These are phyloP conservation scores for Alternaria sp. DNA, from an alignment of 2,329 filamentous ascomycete species.

Conservation along the genomic window DNA sequence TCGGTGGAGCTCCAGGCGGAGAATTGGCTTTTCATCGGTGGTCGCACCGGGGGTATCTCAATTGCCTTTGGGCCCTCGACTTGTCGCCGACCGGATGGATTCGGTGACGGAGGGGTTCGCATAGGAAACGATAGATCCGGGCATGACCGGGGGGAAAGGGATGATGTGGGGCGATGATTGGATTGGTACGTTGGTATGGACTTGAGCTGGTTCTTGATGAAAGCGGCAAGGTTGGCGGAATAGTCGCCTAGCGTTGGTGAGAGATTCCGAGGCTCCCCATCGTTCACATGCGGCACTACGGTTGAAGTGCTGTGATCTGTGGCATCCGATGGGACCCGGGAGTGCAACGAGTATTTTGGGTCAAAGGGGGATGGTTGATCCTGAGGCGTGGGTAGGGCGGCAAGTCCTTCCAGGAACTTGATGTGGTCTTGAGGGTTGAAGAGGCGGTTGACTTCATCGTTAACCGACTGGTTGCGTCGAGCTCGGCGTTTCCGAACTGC, in stretches of 20 bases:
- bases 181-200: constrained; percentile 46
- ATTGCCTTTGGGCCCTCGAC: constrained; percentile 36
- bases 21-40: constrained; percentile 47
- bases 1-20: constrained; percentile 51
- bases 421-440: constrained; percentile 45
- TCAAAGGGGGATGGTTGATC: constrained; percentile 20
- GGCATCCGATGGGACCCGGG: constrained; percentile 40
- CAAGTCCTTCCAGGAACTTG: constrained; percentile 34
- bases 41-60: constrained; percentile 42
- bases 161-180: constrained; percentile 24
- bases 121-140: constrained; percentile 39
- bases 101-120: constrained; percentile 34
- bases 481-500: constrained; percentile 43
- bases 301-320: constrained; percentile 45
- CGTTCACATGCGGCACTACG: constrained; percentile 27
- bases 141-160: constrained; percentile 42
- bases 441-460: constrained; percentile 29
- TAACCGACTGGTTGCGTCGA: constrained; percentile 34
- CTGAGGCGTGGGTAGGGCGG: constrained; percentile 21
- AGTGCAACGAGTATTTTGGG: constrained; percentile 26
- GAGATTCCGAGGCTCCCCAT: constrained; percentile 13
- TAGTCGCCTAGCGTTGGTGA: constrained; percentile 40
- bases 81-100: constrained; percentile 23
- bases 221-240: constrained; percentile 48
- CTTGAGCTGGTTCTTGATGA: constrained; percentile 46